A percentile compares a stretch with the other conserved stretches of the same genome.
phyloP scores from a whole-genome alignment of 116 monocot species.

The Phalaenopsis hybrid region DNA sequence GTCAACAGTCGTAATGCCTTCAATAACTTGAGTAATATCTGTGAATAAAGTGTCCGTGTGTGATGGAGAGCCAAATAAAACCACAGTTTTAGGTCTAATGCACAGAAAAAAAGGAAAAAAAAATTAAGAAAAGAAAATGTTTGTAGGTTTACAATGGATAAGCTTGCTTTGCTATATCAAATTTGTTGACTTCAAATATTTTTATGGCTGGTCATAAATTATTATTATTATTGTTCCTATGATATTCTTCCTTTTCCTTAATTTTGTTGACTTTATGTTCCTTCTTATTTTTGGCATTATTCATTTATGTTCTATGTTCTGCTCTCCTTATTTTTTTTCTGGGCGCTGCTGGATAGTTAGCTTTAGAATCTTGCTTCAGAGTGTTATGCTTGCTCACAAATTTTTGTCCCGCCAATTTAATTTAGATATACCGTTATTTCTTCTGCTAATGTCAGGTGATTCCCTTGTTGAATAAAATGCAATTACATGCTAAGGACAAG shows the following conservation, averaged over 20 bases:
- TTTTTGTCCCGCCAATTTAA: not conserved
- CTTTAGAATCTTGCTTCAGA: not conserved
- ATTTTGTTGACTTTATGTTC: not conserved
- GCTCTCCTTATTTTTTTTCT: not conserved
- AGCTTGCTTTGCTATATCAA: not conserved
- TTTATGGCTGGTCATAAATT: not conserved
- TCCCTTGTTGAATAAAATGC: conserved; percentile 84
- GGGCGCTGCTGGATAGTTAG: not conserved
- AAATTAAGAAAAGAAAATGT: not conserved
- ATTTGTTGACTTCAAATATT: not conserved
- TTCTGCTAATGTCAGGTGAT: conserved; percentile 45
- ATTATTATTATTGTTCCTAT: not conserved
- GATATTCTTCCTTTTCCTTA: not conserved
- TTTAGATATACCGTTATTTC: not conserved
- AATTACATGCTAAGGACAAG: conserved; percentile 47
- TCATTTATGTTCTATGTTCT: not conserved
- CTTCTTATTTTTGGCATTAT: not conserved
- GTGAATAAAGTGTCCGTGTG: not conserved
- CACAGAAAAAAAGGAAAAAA: not conserved
- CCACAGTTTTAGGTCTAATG: not conserved
- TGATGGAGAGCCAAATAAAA: not conserved
- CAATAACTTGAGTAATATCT: not conserved
- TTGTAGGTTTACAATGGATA: not conserved
- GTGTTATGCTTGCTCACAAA: not conserved
- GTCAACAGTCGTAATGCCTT: not conserved